Evolutionary conservation across 2,329 filamentous ascomycete species (phyloP), one percentile per base, ranked within the genome.

Genomic region (Elsinoe fawcettii): DNA sequence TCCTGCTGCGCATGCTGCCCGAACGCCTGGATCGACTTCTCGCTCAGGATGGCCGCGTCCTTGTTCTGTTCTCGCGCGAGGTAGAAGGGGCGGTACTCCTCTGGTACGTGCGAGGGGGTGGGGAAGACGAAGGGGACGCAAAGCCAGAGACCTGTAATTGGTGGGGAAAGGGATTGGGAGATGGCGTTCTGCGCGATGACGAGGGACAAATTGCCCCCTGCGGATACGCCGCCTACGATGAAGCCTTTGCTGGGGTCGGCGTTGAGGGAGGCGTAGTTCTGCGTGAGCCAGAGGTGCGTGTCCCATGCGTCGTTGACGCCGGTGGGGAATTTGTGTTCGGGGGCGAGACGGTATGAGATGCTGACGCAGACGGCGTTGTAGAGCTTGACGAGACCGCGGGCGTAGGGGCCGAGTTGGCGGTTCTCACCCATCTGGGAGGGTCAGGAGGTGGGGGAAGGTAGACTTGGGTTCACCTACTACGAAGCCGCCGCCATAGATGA

Each of bases 181-280:
- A 73, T 66, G 2, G 72, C 70, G 0, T 72, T 62, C 60, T 75
- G 74, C 2, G 69, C 62, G 2, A 74, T 59, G 2, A 73, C 67
- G 2, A 71, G 64, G 8, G 67, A 59, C 37, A 75, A 67, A 46
- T 71, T 73, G 11, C 67, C 73, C 14, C 73, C 74, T 3, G 76
- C 73, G 1, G 72, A 75, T 1, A 70, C 70, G 2, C 77, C 76
- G 18, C 75, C 75, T 12, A 77, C 54, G 25, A 79, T 60, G 59
- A 78, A 78, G 0, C 75, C 76, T 22, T 67, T 66, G n/a, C 66
- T 64, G 0, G 73, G 69, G 58, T 77, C 69, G n/a, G 69, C 71
- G 18, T 66, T 69, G 5, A 74, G 63, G 1, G 64, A 58, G 18
- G 64, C 22, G 18, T 73, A 71, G 55, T 76, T 71, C 11, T 64